Base-by-base conservation (phyloP, 1,284 basidiomycete species). In the Leccinum fallax region DNA sequence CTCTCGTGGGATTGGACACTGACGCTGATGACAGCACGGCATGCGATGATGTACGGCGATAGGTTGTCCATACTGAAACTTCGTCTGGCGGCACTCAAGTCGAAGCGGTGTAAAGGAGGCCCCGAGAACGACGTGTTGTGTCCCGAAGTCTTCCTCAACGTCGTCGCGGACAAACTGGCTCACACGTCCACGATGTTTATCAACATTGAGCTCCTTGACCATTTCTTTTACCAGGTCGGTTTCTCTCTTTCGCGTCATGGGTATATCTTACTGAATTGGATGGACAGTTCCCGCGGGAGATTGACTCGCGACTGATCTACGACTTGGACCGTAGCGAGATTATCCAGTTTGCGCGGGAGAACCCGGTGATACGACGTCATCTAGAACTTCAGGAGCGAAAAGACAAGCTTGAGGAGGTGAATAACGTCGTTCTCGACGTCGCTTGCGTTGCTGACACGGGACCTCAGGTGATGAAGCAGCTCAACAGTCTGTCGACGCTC, bases 101-200 rank as follows among this genome's bases (percentile, higher is more conserved):
- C 93, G 1, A 92, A 90, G 71, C 88, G 95, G 51, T 99, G 97
- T 77, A 88, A 88, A 61, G 79, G 82, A 0, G 96, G 97, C 0
- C 94, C 95, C 1, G 88, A 93, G 53, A 92, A 86, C 65, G 91
- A 96, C 60, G 83, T 89, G 3, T 86, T 98, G 72, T 99, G 97
- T 76, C 97, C 97, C 0, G 97, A 99, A 75, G 92, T 93, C 0
- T 99, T 99, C 84, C 82, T 99, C 63, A 91, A 95, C 68, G 94
- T 97, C 32, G 95, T 99, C 10, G 94, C 97, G 2, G 95, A 98
- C 76, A 98, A 99, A 78, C 83, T 99, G 38, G 95, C 97, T 0
- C 93, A 96, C 74, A 98, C 96, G 0, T 93, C 94, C 1, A 89
- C 96, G 2, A 95, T 98, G 92, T 99, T 99, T 78, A 97, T 99